A percentile compares a stretch with the other conserved stretches of the same genome.
Conservation (phyloP, 169 alveolate species). For the Ichthyophthirius multifiliis region DNA sequence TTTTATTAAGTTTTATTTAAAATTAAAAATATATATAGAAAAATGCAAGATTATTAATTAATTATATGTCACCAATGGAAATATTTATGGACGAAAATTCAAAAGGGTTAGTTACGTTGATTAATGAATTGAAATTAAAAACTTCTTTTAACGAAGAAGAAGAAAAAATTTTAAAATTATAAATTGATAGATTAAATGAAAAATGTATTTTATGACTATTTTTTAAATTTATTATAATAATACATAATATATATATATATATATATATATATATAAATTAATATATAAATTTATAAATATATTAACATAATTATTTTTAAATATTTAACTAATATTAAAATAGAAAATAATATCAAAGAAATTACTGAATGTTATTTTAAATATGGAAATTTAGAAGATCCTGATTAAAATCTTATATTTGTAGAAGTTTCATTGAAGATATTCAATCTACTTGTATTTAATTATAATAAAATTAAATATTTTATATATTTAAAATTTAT, state of each 20-base stretch:
- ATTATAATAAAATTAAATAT: too few relatives aligned
- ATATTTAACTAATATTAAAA: background rate
- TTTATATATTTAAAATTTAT: too few relatives aligned
- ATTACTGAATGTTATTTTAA: background rate
- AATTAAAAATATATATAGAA: background rate
- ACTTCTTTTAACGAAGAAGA: background rate
- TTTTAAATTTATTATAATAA: too few relatives aligned
- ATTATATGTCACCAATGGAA: conserved; percentile 3
- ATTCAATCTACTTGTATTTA: conserved; percentile 9
- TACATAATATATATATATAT: too few relatives aligned
- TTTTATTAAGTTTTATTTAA: background rate
- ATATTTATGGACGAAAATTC: background rate
- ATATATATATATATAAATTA: too few relatives aligned
- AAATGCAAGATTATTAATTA: background rate
- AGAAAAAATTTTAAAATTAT: too few relatives aligned
- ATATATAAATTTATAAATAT: too few relatives aligned
- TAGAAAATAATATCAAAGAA: background rate
- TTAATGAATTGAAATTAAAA: background rate
- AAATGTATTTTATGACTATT: too few relatives aligned
- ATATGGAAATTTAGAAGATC: background rate
- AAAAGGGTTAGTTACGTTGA: background rate
- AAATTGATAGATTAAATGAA: too few relatives aligned
- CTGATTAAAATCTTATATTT: conserved; percentile 6
- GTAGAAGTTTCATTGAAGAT: conserved; percentile 8
- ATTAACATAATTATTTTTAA: too few relatives aligned